Base-by-base conservation (phyloP, 2,329 filamentous ascomycete species). In the Apiospora rasikravindrae region DNA sequence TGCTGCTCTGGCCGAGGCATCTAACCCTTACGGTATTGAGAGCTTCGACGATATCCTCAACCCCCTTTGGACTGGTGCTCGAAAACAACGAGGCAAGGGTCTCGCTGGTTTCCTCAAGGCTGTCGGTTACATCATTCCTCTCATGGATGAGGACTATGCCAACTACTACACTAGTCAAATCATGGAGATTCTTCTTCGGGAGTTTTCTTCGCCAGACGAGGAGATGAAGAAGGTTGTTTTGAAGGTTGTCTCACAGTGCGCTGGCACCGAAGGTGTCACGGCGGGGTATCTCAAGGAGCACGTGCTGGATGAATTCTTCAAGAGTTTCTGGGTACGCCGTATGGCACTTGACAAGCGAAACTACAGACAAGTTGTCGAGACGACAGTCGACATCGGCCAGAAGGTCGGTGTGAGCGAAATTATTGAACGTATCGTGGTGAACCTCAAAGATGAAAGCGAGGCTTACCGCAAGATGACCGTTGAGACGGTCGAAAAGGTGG, bases 211-310 rank as follows among this genome's bases (percentile, higher is more conserved):
- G 0, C 96, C 96, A 0, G 96, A 99, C 76, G 96, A 99, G 83
- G 96, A 99, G 83, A 99, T 99, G 96, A 99, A 98, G 85, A 99
- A 99, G 86, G 96, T 99, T 0, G 96, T 99, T 10, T 86, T 99
- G 72, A 98, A 98, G 84, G 96, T 99, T 40, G 91, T 99, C 22
- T 98, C 95, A 24, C 96, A 99, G 80, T 98, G 96, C 80, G 94
- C 96, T 10, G 93, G 93, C 77, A 98, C 96, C 2, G 93, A 97
- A 79, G 96, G 96, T 84, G 96, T 99, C 40, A 98, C 96, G 45
- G 93, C 95, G 47, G 93, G 92, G 51, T 99, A 98, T 79, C 88
- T 99, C 53, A 98, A 98, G 83, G 95, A 98, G 80, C 93, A 97
- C 74, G 95, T 99, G 10, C 87, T 99, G 51, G 92, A 94, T 76